phyloP scores from a whole-genome alignment of 2,329 filamentous ascomycete genomes.

The Nannizziopsis arthrosporioides region DNA sequence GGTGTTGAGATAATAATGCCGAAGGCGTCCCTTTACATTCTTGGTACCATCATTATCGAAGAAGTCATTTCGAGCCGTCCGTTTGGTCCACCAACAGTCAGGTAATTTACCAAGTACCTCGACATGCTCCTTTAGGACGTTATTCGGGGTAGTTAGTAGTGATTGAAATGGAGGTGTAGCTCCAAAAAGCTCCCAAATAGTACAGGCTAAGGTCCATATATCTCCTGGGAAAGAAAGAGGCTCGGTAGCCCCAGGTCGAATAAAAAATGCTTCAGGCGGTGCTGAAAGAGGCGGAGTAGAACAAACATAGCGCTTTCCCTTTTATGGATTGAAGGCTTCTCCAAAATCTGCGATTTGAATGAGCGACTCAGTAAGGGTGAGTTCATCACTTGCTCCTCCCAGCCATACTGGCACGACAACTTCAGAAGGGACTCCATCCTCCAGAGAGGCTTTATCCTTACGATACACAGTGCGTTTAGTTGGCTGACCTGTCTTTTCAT shows the following conservation, averaged over 20 bases:
- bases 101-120: conserved; percentile 20
- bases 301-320: conserved; percentile 7
- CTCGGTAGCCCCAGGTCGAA: not conserved
- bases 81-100: conserved; percentile 16
- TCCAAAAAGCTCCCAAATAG: conserved; percentile 26
- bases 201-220: conserved; percentile 28
- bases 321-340: not conserved
- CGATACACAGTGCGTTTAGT: conserved; percentile 16
- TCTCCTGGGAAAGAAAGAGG: conserved; percentile 24
- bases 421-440: conserved; percentile 16
- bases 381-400: conserved; percentile 18
- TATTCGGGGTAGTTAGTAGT: conserved; percentile 16
- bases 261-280: not conserved
- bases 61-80: conserved; percentile 11
- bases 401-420: conserved; percentile 18
- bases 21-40: conserved; percentile 9
- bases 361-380: conserved; percentile 18
- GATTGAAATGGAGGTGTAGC: conserved; percentile 17
- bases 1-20: not conserved
- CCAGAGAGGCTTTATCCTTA: conserved; percentile 16
- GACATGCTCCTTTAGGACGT: conserved; percentile 19
- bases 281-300: conserved; percentile 4
- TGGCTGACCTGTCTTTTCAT: conserved; percentile 18
- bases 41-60: conserved; percentile 13
- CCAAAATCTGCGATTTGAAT: conserved; percentile 23